These are phyloP conservation scores for Populus nigra DNA, from an alignment of 345 rosid species.

Conservation along the genomic window DNA sequence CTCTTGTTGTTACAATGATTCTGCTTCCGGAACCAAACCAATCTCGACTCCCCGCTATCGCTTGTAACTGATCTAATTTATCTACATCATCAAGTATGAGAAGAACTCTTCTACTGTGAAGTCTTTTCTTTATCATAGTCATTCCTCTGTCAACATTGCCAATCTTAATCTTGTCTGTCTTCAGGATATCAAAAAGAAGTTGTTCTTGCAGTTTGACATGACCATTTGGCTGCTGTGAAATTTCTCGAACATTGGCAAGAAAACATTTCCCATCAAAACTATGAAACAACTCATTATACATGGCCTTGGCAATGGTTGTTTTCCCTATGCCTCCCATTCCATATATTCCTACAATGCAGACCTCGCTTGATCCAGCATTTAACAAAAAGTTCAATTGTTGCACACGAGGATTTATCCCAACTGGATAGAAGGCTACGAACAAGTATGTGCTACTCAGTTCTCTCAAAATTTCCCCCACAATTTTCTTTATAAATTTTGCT, in stretches of 20 bases:
- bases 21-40: constrained; percentile 10
- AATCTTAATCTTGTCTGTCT: neutral
- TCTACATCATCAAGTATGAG: constrained; percentile 20
- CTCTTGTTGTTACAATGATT: constrained; percentile 12
- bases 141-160: constrained; percentile 8
- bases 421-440: neutral
- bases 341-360: neutral
- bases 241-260: neutral
- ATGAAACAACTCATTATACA: neutral
- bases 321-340: neutral
- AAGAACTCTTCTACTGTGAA: constrained; percentile 1
- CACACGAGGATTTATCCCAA: neutral
- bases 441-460: constrained; percentile 14
- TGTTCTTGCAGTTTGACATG: neutral
- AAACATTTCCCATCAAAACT: neutral
- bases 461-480: constrained; percentile 26
- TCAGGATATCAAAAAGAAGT: neutral
- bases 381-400: constrained; percentile 18
- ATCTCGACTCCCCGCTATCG: constrained; percentile 5
- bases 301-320: neutral
- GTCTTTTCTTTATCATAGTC: neutral
- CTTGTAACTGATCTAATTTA: neutral
- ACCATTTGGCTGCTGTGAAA: neutral
- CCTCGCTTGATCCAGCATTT: neutral
- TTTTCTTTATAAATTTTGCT: constrained; percentile 27